Base-by-base conservation (phyloP, 2,329 filamentous ascomycete genomes). In the Apiospora phragmitis region DNA sequence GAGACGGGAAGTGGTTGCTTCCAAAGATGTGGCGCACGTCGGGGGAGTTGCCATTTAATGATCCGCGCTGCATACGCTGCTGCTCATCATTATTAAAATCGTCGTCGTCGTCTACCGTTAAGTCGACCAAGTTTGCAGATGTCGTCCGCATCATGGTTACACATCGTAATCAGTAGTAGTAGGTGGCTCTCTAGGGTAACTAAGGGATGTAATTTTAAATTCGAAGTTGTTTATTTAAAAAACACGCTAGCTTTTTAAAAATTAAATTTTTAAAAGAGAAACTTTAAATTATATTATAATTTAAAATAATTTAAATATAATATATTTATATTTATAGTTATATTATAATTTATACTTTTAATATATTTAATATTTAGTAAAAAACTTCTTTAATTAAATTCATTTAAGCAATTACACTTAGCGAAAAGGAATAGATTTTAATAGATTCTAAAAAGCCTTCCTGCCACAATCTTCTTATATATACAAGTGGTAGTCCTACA, bases 291-390 rank as follows among this genome's bases (percentile, higher is more conserved):
- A 68, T 68, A 69, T 32, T 67, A 69, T 67, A 68, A 69, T 65
- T 68, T 71, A 55, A 66, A 69, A 51, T 62, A 69, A 62, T 68
- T 71, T 70, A 45, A 43, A 47, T 59, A 47, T 32, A n/a, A 70
- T 69, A 71, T 35, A 71, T 32, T 18, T 67, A 29, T 5, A 42
- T 42, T 14, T 38, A 65, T n/a, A 2, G 1, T 55, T 55, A n/a
- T 55, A 55, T n/a, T 14, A 26, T 26, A 41, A 4, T 41, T 11
- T 65, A 9, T 45, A 29, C n/a, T n/a, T 24, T 42, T 12, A 24
- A 14, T 24, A 18, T 6, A n/a, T 35, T 59, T 59, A 9, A 35
- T 21, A 26, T 26, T 65, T n/a, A 24, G 26, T n/a, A 14, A 24
- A n/a, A 14, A 42, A 16, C 18, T 16, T 16, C 1, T 21, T 62